phyloP scores from a whole-genome alignment of 1,139 yeast species.

The Pichia norvegensis region DNA sequence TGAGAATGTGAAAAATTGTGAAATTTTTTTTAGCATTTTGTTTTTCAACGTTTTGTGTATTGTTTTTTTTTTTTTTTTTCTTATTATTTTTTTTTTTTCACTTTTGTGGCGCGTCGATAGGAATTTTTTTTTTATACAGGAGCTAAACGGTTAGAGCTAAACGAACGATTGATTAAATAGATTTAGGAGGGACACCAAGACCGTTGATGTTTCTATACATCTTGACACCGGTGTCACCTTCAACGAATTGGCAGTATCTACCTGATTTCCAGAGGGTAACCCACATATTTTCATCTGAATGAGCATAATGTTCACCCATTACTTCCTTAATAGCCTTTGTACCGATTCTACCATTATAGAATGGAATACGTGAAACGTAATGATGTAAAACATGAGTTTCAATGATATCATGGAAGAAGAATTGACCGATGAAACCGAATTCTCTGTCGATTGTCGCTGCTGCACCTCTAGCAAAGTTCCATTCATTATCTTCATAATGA shows the following conservation, averaged over 20 bases:
- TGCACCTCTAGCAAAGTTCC: constrained; percentile 63
- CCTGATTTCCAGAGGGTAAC: constrained; percentile 46
- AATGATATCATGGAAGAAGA: constrained; percentile 55
- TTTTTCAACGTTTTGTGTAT: no score
- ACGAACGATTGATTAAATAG: neutral
- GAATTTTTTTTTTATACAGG: neutral
- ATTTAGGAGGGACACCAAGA: constrained; percentile 33
- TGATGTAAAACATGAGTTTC: constrained; percentile 61
- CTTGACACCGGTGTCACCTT: constrained; percentile 51
- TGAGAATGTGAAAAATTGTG: no score
- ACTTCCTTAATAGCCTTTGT: constrained; percentile 50
- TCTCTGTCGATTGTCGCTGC: constrained; percentile 59
- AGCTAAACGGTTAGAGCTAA: no score
- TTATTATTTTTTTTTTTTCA: no score
- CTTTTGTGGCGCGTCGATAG: no score
- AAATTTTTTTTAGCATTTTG: no score
- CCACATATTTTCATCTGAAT: constrained; percentile 53
- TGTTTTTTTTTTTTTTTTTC: no score
- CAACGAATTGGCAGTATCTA: constrained; percentile 53
- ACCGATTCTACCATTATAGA: constrained; percentile 56
- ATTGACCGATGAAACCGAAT: constrained; percentile 51
- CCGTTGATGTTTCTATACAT: constrained; percentile 54
- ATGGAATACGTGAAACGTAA: constrained; percentile 54
- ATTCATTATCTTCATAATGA: constrained; percentile 48
- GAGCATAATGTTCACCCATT: constrained; percentile 51